phyloP scores from a whole-genome alignment of 306 rosid species.

The Rubus parviflorus region DNA sequence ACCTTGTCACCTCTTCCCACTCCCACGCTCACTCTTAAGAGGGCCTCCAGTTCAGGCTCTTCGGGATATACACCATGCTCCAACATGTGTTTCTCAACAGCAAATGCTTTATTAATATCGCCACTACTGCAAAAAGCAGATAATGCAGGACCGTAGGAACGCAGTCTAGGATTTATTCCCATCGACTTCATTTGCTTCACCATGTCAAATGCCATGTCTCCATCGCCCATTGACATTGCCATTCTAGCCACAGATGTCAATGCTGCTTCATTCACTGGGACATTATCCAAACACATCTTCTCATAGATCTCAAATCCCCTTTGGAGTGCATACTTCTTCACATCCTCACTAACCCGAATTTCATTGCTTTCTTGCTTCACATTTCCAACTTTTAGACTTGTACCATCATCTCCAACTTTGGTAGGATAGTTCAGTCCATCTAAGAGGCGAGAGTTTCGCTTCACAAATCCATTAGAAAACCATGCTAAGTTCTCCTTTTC shows the following conservation, averaged over 20 bases:
- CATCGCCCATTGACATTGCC: conserved; percentile 90
- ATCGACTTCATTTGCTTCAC: conserved; percentile 79
- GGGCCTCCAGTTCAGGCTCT: conserved; percentile 83
- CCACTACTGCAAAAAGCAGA: conserved; percentile 61
- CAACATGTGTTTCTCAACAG: conserved; percentile 85
- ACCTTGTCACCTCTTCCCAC: conserved; percentile 63
- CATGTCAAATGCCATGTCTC: conserved; percentile 88
- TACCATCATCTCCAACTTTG: conserved; percentile 26
- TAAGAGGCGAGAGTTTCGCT: conserved; percentile 26
- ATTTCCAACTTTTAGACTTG: conserved; percentile 22
- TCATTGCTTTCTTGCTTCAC: conserved; percentile 30
- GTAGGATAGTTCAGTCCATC: conserved; percentile 22
- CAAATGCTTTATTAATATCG: conserved; percentile 72
- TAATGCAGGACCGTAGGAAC: conserved; percentile 88
- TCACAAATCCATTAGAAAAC: conserved; percentile 32
- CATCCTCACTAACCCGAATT: conserved; percentile 61
- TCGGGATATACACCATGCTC: conserved; percentile 82
- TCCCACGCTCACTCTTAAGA: conserved; percentile 58
- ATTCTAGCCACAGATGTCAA: conserved; percentile 91
- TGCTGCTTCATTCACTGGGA: conserved; percentile 83
- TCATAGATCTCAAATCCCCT: conserved; percentile 79
- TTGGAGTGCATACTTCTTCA: conserved; percentile 62
- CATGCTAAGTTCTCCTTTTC: conserved; percentile 27
- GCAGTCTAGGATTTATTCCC: conserved; percentile 73
- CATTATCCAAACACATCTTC: conserved; percentile 57